Evolutionary conservation across 805 yeast species (phyloP), one percentile per base, ranked within the genome.

Genomic region (Wickerhamomyces kurtzmanii): DNA sequence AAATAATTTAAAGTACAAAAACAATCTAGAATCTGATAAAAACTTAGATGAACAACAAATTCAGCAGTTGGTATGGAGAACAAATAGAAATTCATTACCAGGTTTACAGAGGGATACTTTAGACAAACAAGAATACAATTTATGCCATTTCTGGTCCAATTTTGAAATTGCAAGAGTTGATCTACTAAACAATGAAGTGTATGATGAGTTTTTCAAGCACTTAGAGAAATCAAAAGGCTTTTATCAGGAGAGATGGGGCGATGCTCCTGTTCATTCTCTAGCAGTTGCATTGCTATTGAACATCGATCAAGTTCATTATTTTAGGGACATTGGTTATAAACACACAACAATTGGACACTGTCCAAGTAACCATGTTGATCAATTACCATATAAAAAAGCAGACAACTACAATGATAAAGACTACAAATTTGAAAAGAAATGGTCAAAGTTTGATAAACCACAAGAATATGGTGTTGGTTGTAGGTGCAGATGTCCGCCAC

Each of bases 221-320:
- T 53, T 89, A 27, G 96, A 91, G 31, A 27, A 52, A 6, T 57
- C 74, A 4, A 84, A 87, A 8, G 96, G 97, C 0, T 87, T 89
- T 47, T 86, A 75, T 65, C 66, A 69, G 30, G 96, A 91, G 51
- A 60, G 98, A 45, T 89, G 97, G 97, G 97, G 97, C 2, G 97
- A 89, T 62, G 96, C 96, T 0, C 95, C 96, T 0, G 75, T 89
- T 5, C 96, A 86, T 50, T 78, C 96, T 0, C 53, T 91, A 14
- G 97, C 93, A 0, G 71, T 81, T 5, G 89, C 85, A 0, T 63
- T 91, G 68, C 62, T 81, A 42, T 57, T 87, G 23, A 65, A 79
- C 33, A 51, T 75, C 3, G 58, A 68, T 3, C 83, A 87, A 32
- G 59, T 89, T 8, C 96, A 89, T 54, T 89, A 86, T 54, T 89